Evolutionary conservation across 192 early-diverging fungal genomes (phyloP).

Genomic region (Gonapodya prolifera): DNA sequence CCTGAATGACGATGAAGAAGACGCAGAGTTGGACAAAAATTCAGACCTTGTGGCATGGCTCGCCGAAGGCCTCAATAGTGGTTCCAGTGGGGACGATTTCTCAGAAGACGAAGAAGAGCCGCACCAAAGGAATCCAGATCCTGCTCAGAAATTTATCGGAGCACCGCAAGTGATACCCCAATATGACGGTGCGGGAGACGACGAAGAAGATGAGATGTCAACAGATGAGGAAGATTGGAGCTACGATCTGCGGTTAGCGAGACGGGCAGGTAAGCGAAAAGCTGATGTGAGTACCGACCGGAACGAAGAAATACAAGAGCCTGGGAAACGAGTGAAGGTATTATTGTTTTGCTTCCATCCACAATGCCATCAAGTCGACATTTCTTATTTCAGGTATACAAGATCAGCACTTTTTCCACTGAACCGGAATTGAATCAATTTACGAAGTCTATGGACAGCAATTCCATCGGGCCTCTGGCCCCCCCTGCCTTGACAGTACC

Average conservation of each 20-base stretch:
- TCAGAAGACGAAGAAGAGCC: not conserved
- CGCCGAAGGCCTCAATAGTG: not conserved
- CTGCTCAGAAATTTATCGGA: conserved; percentile 11
- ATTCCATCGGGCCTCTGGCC: too few relatives aligned
- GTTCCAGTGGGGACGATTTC: not conserved
- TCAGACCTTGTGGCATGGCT: not conserved
- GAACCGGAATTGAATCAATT: too few relatives aligned
- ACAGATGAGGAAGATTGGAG: conserved; percentile 9
- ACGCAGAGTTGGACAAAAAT: not conserved
- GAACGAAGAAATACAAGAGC: too few relatives aligned
- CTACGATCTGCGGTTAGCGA: not conserved
- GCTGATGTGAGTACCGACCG: too few relatives aligned
- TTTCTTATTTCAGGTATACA: too few relatives aligned
- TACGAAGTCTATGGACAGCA: too few relatives aligned
- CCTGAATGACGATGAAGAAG: not conserved
- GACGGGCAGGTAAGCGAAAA: not conserved
- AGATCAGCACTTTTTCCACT: too few relatives aligned
- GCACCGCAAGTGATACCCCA: conserved; percentile 4
- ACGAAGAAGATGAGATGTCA: conserved; percentile 16
- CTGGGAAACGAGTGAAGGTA: too few relatives aligned
- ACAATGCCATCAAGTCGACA: too few relatives aligned
- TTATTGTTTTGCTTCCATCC: too few relatives aligned
- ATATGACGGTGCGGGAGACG: conserved; percentile 12
- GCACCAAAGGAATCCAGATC: not conserved
- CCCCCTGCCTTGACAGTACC: too few relatives aligned